These are phyloP conservation scores for Acer saccharum DNA, from an alignment of 345 rosid species.

Conservation along the genomic window DNA sequence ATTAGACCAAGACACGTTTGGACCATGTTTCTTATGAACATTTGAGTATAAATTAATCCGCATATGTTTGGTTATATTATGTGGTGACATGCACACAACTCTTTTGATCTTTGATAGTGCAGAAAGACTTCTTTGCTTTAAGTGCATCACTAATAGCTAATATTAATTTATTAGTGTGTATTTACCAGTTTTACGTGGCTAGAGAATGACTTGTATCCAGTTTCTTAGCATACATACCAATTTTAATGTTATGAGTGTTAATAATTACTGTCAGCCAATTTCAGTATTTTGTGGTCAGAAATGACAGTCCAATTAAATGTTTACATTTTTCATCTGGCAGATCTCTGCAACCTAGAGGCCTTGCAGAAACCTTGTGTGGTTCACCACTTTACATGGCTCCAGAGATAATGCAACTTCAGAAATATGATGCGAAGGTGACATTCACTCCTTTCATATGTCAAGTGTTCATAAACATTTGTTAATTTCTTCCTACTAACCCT, in stretches of 20 bases:
- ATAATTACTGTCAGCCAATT: background rate
- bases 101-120: background rate
- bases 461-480: background rate
- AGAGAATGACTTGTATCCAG: background rate
- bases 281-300: background rate
- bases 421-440: slow-evolving; percentile 96
- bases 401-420: slow-evolving; percentile 97
- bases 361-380: slow-evolving; percentile 98
- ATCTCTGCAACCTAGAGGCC: slow-evolving; percentile 88
- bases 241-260: background rate
- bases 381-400: slow-evolving; percentile 99
- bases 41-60: background rate
- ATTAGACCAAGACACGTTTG: background rate
- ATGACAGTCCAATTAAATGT: background rate
- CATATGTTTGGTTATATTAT: background rate
- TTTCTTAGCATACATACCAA: background rate
- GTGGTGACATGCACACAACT: background rate
- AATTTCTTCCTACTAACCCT: slow-evolving; percentile 38
- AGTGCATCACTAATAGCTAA: background rate
- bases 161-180: background rate
- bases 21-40: background rate
- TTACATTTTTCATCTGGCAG: slow-evolving; percentile 42
- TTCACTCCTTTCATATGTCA: slow-evolving; percentile 15
- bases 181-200: background rate
- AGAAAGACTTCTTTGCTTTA: background rate